Evolutionary conservation across 306 rosid genomes (phyloP), one percentile per base, ranked within the genome.

Genomic region (Vigna mungo): DNA sequence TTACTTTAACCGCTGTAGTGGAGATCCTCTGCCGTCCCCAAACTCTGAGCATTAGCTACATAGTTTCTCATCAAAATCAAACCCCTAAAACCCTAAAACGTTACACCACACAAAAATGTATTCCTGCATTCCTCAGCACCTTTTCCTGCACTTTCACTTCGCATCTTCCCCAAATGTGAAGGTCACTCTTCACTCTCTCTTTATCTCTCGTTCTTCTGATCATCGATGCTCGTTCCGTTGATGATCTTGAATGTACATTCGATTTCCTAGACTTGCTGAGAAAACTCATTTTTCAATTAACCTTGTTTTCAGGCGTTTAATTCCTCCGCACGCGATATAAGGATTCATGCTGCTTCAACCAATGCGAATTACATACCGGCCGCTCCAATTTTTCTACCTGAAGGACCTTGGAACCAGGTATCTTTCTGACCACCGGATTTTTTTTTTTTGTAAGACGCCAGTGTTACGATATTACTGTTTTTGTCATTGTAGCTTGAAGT

Each of bases 361-460:
- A 4, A 73, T 1, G 58, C 61, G 25, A 73, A 5, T 84, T 80
- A 16, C 81, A 75, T 94, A 39, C 97, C 93, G 0, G 85, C 90
- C 39, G 97, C 98, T 84, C 97, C 97, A 32, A 92, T 95, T 82
- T 81, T 83, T 43, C 92, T 95, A 5, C 97, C 98, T 0, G 84
- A 92, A 80, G 97, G 98, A 1, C 98, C 98, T 16, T 92, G 98
- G 98, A 89, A 88, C 43, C 92, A 90, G 96, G 98, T 94, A 23
- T 36, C 27, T 77, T 48, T 54, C 44, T 53, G 0, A 17, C 27
- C 18, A 48, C 5, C 0, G 15, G 2, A 4, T 1, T 0, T 17
- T 52, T 1, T 0, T 17, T 52, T 52, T 17, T 21, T 46, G 32
- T 63, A 55, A 4, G 61, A 32, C 36, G 36, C 20, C 39, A n/a